These are phyloP conservation scores for Candida albicans DNA, from an alignment of 1,139 yeast genomes.

Conservation along the genomic window DNA sequence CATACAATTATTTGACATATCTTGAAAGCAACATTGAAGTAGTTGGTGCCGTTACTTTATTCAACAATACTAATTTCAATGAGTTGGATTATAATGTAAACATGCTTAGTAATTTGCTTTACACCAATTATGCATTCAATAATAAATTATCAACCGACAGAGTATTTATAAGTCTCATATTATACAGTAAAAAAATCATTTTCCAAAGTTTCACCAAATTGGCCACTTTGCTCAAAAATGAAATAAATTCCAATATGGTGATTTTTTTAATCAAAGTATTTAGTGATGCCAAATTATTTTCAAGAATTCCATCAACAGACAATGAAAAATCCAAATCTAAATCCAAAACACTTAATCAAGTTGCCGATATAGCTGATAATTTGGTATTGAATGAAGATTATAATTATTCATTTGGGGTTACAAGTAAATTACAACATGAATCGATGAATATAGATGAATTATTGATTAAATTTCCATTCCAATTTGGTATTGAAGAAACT, in stretches of 20 bases:
- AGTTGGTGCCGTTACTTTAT: slow-evolving; percentile 37
- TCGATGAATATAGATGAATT: slow-evolving; percentile 28
- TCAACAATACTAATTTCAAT: slow-evolving; percentile 28
- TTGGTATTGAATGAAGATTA: slow-evolving; percentile 35
- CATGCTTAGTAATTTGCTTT: slow-evolving; percentile 32
- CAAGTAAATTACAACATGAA: slow-evolving; percentile 31
- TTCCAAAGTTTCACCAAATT: slow-evolving; percentile 35
- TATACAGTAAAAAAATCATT: slow-evolving; percentile 36
- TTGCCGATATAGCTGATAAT: slow-evolving; percentile 25
- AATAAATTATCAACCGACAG: slow-evolving; percentile 27
- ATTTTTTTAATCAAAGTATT: slow-evolving; percentile 40
- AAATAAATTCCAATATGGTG: slow-evolving; percentile 43
- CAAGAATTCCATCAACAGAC: slow-evolving; percentile 21
- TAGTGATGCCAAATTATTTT: slow-evolving; percentile 39
- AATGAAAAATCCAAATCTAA: slow-evolving; percentile 27
- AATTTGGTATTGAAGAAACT: slow-evolving; percentile 1
- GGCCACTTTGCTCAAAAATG: slow-evolving; percentile 32
- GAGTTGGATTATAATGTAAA: slow-evolving; percentile 33
- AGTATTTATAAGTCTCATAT: slow-evolving; percentile 32
- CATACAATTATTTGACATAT: slow-evolving; percentile 43
- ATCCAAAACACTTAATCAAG: slow-evolving; percentile 19
- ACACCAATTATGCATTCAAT: slow-evolving; percentile 25
- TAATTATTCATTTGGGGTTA: slow-evolving; percentile 40
- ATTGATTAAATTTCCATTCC: slow-evolving; percentile 17
- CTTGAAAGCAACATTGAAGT: slow-evolving; percentile 41